These are phyloP conservation scores for Beta corolliflora DNA, from an alignment of 179 eudicot species.

Conservation along the genomic window DNA sequence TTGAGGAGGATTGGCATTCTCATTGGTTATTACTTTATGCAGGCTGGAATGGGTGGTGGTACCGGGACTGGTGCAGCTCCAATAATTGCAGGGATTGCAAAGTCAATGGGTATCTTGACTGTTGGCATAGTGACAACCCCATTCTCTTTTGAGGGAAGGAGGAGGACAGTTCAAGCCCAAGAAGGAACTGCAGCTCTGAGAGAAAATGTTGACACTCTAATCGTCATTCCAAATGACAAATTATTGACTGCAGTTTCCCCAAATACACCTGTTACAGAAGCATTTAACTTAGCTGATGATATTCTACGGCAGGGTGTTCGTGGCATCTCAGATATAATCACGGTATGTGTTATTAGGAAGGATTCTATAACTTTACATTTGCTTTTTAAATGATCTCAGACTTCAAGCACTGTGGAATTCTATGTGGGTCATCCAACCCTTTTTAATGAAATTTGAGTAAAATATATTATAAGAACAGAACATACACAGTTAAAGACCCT, in stretches of 20 bases:
- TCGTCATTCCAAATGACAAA: conserved; percentile 97
- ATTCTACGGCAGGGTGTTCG: conserved; percentile 98
- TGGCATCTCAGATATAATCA: conserved; percentile 94
- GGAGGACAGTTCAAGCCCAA: conserved; percentile 96
- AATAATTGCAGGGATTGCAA: conserved; percentile 87
- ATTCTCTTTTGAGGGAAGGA: conserved; percentile 92
- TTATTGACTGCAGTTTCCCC: conserved; percentile 87
- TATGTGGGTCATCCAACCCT: not conserved
- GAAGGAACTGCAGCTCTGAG: conserved; percentile 99
- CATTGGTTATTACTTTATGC: conserved; percentile 27
- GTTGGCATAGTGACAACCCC: conserved; percentile 98
- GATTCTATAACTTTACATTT: conserved; percentile 6
- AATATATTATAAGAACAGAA: not conserved
- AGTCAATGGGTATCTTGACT: conserved; percentile 91
- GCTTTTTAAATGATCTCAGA: not conserved
- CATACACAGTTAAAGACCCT: not conserved
- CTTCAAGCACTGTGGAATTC: not conserved
- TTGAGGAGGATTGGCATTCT: conserved; percentile 9
- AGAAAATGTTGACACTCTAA: conserved; percentile 90
- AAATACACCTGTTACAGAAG: conserved; percentile 97
- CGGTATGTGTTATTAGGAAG: conserved; percentile 47
- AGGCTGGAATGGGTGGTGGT: conserved; percentile 99
- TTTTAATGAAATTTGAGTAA: not conserved
- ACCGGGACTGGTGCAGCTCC: conserved; percentile 99
- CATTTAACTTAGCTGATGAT: conserved; percentile 97